These are phyloP conservation scores for Truncatella angustata DNA, from an alignment of 2,329 filamentous ascomycete species.

Conservation along the genomic window DNA sequence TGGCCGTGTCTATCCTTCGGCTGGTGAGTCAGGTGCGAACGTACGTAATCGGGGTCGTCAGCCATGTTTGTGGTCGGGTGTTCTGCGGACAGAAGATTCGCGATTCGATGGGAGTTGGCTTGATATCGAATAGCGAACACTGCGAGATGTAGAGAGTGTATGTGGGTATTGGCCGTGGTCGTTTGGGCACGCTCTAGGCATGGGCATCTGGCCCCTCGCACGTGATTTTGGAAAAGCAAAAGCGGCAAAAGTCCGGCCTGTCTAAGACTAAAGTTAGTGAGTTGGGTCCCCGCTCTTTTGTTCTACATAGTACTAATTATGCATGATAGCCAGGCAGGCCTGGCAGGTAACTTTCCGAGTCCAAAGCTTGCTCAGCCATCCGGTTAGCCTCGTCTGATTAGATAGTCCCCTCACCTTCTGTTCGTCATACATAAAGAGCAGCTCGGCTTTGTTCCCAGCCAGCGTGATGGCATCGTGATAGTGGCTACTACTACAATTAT, in stretches of 20 bases:
- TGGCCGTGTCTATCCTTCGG: not conserved
- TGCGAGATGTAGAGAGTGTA: slow-evolving; percentile 19
- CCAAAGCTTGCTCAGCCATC: no score
- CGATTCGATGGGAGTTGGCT: slow-evolving; percentile 35
- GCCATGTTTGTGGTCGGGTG: slow-evolving; percentile 66
- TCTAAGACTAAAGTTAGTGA: no score
- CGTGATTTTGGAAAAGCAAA: not conserved
- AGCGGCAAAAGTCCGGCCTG: slow-evolving; percentile 3
- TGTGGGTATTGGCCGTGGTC: not conserved
- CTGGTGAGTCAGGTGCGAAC: slow-evolving; percentile 35
- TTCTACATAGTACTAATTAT: no score
- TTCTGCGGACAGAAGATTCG: slow-evolving; percentile 37
- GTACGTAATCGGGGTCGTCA: slow-evolving; percentile 78
- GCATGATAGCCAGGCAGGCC: no score
- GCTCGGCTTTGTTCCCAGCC: no score
- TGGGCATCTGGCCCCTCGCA: slow-evolving; percentile 9
- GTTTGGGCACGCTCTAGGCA: not conserved
- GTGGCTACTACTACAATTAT: no score
- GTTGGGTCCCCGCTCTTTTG: no score
- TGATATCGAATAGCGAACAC: slow-evolving; percentile 41
- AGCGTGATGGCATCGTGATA: no score
- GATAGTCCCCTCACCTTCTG: no score
- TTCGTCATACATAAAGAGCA: no score
- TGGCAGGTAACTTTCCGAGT: no score
- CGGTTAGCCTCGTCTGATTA: no score